Evolutionary conservation across 495 filamentous ascomycete species (phyloP).

Genomic region (Aspergillus biplanus): DNA sequence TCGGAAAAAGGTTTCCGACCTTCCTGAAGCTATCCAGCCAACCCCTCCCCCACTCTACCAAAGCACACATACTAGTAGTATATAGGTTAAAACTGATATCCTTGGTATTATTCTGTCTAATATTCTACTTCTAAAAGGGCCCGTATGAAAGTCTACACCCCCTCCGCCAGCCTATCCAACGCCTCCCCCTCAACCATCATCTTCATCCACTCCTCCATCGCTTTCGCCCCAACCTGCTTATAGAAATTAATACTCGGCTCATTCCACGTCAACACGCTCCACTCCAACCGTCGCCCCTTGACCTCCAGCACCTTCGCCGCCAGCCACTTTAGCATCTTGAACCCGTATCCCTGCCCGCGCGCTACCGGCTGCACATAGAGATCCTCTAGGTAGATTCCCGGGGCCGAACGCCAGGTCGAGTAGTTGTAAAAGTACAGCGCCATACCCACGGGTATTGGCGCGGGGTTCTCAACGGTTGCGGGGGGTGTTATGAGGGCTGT

Average conservation of each 20-base stretch:
- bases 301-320: slow-evolving; percentile 73
- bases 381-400: slow-evolving; percentile 95
- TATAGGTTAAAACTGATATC: too few relatives aligned
- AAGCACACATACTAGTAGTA: too few relatives aligned
- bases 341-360: slow-evolving; percentile 78
- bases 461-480: slow-evolving; percentile 30
- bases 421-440: slow-evolving; percentile 75
- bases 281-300: slow-evolving; percentile 79
- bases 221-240: slow-evolving; percentile 72
- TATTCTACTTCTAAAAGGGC: too few relatives aligned
- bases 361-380: slow-evolving; percentile 76
- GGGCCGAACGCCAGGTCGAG: slow-evolving; percentile 81
- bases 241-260: slow-evolving; percentile 89
- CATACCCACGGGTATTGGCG: slow-evolving; percentile 55
- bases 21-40: slow-evolving; percentile 1
- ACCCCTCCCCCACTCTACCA: not conserved
- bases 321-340: slow-evolving; percentile 71
- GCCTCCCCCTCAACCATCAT: slow-evolving; percentile 84
- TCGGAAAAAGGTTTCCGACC: slow-evolving; percentile 13
- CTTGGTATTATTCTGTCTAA: too few relatives aligned
- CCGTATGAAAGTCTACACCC: slow-evolving; percentile 8
- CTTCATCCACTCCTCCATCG: slow-evolving; percentile 85
- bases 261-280: slow-evolving; percentile 93
- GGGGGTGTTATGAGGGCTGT: slow-evolving; percentile 47
- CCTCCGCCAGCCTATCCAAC: slow-evolving; percentile 60